Conservation (phyloP, 495 filamentous ascomycete species). For the Aspergillus panamensis region DNA sequence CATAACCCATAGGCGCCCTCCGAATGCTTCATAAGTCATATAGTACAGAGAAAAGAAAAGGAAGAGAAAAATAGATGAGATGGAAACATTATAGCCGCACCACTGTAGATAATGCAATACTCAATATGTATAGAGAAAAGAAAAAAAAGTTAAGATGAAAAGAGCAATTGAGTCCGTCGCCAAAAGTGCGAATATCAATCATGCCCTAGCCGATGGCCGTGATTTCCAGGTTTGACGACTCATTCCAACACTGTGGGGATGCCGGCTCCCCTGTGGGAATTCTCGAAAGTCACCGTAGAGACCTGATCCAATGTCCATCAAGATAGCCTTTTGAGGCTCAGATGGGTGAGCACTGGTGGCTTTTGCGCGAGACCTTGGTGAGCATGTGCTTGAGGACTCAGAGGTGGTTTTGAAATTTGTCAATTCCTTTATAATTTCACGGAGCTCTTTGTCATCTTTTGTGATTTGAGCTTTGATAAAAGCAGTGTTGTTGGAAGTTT, state of each 20-base stretch:
- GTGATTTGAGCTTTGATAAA: conserved; percentile 85
- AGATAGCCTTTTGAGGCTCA: conserved; percentile 44
- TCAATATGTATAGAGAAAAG: conserved; percentile 16
- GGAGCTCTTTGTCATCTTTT: conserved; percentile 67
- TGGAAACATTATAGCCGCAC: not conserved
- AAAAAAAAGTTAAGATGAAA: not conserved
- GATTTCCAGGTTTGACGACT: conserved; percentile 37
- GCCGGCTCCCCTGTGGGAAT: conserved; percentile 26
- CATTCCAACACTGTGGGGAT: conserved; percentile 26
- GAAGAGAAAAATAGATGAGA: not conserved
- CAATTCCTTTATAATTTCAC: conserved; percentile 63
- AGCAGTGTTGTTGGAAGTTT: conserved; percentile 48
- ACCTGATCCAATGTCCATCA: conserved; percentile 44
- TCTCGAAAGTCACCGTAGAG: conserved; percentile 37
- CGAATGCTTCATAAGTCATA: conserved; percentile 21
- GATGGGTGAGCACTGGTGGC: conserved; percentile 24
- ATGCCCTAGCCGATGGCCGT: conserved; percentile 36
- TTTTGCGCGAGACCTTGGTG: conserved; percentile 25
- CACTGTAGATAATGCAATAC: not conserved
- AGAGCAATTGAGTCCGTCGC: not conserved
- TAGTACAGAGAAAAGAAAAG: conserved; percentile 16
- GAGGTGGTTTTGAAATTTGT: conserved; percentile 23
- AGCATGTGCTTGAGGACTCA: conserved; percentile 18
- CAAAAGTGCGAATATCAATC: not conserved
- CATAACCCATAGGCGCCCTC: conserved; percentile 17